Evolutionary conservation across 2,329 filamentous ascomycete species (phyloP).

Genomic region (Dactylella cylindrospora): DNA sequence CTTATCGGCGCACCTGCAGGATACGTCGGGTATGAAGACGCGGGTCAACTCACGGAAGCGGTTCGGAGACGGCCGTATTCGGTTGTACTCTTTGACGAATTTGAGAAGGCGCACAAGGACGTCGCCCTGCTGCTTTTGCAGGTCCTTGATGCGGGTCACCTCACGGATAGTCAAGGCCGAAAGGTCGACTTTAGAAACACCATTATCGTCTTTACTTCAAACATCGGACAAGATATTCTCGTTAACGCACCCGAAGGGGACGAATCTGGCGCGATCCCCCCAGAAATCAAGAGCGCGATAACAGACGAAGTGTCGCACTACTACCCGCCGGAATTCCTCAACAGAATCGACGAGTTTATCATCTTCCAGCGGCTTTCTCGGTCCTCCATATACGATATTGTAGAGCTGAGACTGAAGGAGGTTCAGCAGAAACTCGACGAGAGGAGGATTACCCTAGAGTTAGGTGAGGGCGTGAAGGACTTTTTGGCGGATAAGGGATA

Average conservation of each 20-base stretch:
- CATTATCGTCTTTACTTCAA: constrained; percentile 93
- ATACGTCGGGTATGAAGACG: constrained; percentile 95
- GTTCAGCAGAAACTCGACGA: constrained; percentile 81
- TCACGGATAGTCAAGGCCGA: constrained; percentile 93
- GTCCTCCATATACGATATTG: constrained; percentile 80
- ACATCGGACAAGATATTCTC: constrained; percentile 88
- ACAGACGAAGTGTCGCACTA: constrained; percentile 78
- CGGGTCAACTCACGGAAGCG: constrained; percentile 91
- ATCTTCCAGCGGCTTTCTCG: constrained; percentile 84
- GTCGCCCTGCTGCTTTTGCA: constrained; percentile 90
- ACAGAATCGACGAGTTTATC: constrained; percentile 95
- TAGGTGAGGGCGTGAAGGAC: constrained; percentile 70
- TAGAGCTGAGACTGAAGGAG: constrained; percentile 85
- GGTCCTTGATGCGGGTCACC: constrained; percentile 91
- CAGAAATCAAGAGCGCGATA: constrained; percentile 73
- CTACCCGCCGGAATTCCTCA: constrained; percentile 91
- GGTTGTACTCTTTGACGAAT: constrained; percentile 92
- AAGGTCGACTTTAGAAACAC: constrained; percentile 97
- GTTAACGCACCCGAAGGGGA: constrained; percentile 67
- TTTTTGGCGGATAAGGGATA: constrained; percentile 92
- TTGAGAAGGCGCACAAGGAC: constrained; percentile 94
- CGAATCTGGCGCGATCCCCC: constrained; percentile 65
- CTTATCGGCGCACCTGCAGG: constrained; percentile 91
- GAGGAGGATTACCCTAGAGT: constrained; percentile 73
- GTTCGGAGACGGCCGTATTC: constrained; percentile 94